Base-by-base conservation (phyloP, 192 early-diverging fungal species). In the Coemansia sp. region DNA sequence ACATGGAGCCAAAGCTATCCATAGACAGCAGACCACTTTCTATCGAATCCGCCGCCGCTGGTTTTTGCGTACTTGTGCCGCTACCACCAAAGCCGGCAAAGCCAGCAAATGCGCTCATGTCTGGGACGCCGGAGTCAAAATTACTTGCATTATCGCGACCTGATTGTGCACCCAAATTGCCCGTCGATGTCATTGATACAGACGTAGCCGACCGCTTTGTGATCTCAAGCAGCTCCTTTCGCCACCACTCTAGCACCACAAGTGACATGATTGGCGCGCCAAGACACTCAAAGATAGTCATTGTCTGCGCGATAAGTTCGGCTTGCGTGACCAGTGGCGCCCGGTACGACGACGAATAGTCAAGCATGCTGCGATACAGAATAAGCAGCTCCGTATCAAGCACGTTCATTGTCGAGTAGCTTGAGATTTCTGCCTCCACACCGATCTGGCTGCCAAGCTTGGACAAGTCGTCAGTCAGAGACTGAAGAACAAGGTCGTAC, bases 231-330 rank as follows among this genome's bases (percentile, higher is more conserved):
- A 80, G 51, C 55, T 80, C 77, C 12, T 60, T 45, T 39, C 77
- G 72, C 79, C 79, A 82, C 79, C 79, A 82, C 39, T 82, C 74
- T 4, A 82, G 65, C 27, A 82, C 79, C 14, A 82, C 79, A 7
- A 82, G 70, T 2, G 79, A 72, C 79, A 82, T 82, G 41, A 82
- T 59, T 2, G 79, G 79, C 23, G 66, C 64, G 9, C 79, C 79
- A 11, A 82, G 60, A 47, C 74, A 82, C 59, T 82, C 79, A 37
- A 82, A 82, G n/a, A 82, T 82, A 0, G 79, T 82, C 32, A 76
- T 76, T 0, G 79, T 76, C 56, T 76, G 74, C 17, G 79, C 73
- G 57, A 82, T 82, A 2, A 82, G 73, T 39, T 82, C 70, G 10
- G 73, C 74, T 48, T 82, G 79, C 9, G 64, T 64, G 5, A 67